Evolutionary conservation across 78 protist genomes (phyloP).

Genomic region (Creolimax fragrantissima): DNA sequence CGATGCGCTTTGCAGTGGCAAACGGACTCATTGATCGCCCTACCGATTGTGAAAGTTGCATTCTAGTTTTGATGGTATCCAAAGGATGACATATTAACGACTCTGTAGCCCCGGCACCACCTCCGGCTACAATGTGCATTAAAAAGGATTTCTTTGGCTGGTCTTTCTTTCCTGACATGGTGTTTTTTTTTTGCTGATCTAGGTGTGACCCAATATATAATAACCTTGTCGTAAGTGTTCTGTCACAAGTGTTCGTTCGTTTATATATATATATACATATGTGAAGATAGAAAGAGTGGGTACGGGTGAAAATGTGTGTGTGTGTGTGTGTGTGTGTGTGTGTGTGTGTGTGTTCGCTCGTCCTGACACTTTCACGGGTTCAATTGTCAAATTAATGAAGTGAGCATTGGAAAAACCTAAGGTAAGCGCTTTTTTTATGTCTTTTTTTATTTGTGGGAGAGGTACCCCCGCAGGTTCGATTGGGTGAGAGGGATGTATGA

Average conservation of each 20-base stretch:
- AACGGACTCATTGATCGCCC: constrained; percentile 13
- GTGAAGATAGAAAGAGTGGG: background rate
- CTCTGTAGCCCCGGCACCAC: constrained; percentile 32
- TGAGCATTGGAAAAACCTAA: too few relatives aligned
- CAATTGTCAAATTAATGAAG: too few relatives aligned
- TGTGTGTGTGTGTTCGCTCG: too few relatives aligned
- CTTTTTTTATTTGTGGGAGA: too few relatives aligned
- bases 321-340: background rate
- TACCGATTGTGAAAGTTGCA: constrained; percentile 9
- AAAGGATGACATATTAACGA: constrained; percentile 34
- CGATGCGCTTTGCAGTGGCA: background rate
- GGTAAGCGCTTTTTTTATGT: too few relatives aligned
- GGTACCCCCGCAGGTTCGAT: too few relatives aligned
- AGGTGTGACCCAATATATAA: background rate
- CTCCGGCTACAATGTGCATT: constrained; percentile 25
- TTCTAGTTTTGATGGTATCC: constrained; percentile 37
- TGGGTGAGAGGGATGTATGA: too few relatives aligned
- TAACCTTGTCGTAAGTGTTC: background rate
- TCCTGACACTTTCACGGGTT: too few relatives aligned
- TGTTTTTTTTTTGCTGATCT: background rate
- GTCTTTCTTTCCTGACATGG: background rate
- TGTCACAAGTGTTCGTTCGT: background rate
- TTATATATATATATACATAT: background rate
- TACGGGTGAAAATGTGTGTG: background rate
- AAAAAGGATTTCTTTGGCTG: background rate